Evolutionary conservation across 306 rosid species (phyloP), one percentile per base, ranked within the genome.

Genomic region (Prunus davidiana): DNA sequence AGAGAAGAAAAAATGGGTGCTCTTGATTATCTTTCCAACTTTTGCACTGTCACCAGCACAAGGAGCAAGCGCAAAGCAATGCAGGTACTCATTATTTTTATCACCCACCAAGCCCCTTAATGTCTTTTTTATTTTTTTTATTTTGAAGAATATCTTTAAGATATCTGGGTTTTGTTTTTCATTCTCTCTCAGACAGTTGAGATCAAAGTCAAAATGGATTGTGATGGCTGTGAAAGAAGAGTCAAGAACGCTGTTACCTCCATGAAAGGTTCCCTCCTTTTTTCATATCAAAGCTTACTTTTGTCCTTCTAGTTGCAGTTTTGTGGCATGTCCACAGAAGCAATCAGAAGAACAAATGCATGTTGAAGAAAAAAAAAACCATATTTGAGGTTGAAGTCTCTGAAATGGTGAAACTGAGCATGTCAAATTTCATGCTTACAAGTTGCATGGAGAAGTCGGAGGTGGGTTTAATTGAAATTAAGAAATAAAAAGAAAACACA

Each of bases 171-270:
- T 65, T 27, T 43, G 28, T 67, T 76, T 75, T 5, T 22, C 10
- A 24, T 30, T 20, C 71, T 62, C 71, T 62, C 78, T 62, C 86
- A 91, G 97, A 91, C 89, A 69, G 97, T 89, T 45, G 94, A 91
- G 78, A 89, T 91, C 85, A 91, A 91, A 84, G 92, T 91, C 41
- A 91, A 91, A 84, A 91, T 91, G 92, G 97, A 91, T 77, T 91
- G 97, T n/a, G 96, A 91, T 85, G 98, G 98, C 34, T 93, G 98
- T 64, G 98, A 93, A 89, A 76, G 98, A 76, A 88, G 83, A 82
- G 91, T 93, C 51, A 85, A 86, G 87, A 81, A 89, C 57, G 91
- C 93, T 52, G 91, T 89, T 54, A 84, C 92, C 64, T 54, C 78
- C 56, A 89, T 93, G 88, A 91, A 82, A 93, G 98, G 96, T 92